These are phyloP conservation scores for Sequoiadendron giganteum DNA, from an alignment of 75 land plant species.

Conservation along the genomic window DNA sequence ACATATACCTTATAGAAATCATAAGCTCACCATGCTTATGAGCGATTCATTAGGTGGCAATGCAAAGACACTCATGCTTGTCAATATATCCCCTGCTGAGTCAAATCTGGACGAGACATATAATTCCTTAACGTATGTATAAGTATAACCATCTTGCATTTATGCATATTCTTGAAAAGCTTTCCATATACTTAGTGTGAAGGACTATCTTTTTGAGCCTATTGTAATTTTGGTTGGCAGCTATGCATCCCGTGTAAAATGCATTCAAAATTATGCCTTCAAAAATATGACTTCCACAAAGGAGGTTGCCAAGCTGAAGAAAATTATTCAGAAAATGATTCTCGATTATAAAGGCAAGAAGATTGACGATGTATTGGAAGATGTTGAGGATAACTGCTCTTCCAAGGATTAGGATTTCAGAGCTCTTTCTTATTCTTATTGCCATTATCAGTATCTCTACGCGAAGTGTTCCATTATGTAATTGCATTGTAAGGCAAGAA, in stretches of 20 bases:
- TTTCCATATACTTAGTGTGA: neutral
- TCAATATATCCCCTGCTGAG: slow-evolving; percentile 94
- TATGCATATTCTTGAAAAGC: neutral
- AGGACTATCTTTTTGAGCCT: neutral
- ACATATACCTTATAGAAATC: slow-evolving; percentile 96
- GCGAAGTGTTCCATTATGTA: neutral
- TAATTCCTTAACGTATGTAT: slow-evolving; percentile 81
- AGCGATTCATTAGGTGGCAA: slow-evolving; percentile 99
- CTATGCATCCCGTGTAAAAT: slow-evolving; percentile 94
- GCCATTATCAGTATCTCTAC: neutral
- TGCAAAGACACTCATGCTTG: slow-evolving; percentile 99
- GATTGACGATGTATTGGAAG: slow-evolving; percentile 79
- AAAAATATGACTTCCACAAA: slow-evolving; percentile 78
- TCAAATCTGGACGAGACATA: slow-evolving; percentile 96
- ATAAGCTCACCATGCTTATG: slow-evolving; percentile 98
- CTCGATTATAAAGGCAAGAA: slow-evolving; percentile 78
- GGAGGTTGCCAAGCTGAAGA: slow-evolving; percentile 83
- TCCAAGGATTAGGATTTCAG: neutral
- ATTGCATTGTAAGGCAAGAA: neutral
- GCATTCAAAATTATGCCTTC: slow-evolving; percentile 86
- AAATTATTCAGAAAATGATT: slow-evolving; percentile 75
- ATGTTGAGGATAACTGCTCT: slow-evolving; percentile 58
- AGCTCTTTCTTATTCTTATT: neutral
- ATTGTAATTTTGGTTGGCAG: slow-evolving; percentile 32
- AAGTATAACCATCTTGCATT: slow-evolving; percentile 14